Base-by-base conservation (phyloP, 495 filamentous ascomycete species). In the Daldinia decipiens region DNA sequence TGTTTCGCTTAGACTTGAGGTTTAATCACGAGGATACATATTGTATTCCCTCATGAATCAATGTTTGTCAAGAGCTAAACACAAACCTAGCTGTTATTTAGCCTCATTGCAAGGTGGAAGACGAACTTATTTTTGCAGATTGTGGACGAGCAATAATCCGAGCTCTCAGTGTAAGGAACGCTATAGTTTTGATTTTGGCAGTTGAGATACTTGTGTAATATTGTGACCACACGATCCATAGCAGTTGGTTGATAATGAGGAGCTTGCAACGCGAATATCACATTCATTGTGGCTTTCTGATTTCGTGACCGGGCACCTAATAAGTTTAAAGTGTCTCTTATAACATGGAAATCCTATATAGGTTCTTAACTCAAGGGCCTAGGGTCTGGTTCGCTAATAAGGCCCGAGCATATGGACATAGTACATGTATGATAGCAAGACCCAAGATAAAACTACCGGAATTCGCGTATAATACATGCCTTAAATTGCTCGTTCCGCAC, bases 401-500 rank as follows among this genome's bases (percentile, higher is more conserved):
- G 32, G 32, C 3, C 32, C 32, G 9, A 3, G 32, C 11, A 4
- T 34, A 34, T 12, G 32, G 3, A 3, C 7, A 34, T 34, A 34
- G 11, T 36, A 36, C 34, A 36, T 36, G 34, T 13, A 36, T 36
- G 13, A 36, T 1, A 36, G 11, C 34, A 36, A 36, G 11, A 4
- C 12, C 34, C 12, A 13, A 13, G 1, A 36, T 36, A 36, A 36
- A 13, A 36, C 34, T 47, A 21, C 40, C 4, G 4, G n/a, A 21
- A 47, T n/a, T 47, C 5, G 7, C 40, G 36, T 32, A 32, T 13
- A 6, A 13, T 36, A 36, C 34, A 47, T 19, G 4, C 8, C 19
- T 59, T 77, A 84, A 24, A 82, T 82, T 3, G 80, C 77, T 57
- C 81, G 70, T 19, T 80, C 82, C 19, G 87, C 84, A 59, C 87